Evolutionary conservation across 2,329 filamentous ascomycete species (phyloP), one percentile per base, ranked within the genome.

Genomic region (Thermothelomyces thermophilus): DNA sequence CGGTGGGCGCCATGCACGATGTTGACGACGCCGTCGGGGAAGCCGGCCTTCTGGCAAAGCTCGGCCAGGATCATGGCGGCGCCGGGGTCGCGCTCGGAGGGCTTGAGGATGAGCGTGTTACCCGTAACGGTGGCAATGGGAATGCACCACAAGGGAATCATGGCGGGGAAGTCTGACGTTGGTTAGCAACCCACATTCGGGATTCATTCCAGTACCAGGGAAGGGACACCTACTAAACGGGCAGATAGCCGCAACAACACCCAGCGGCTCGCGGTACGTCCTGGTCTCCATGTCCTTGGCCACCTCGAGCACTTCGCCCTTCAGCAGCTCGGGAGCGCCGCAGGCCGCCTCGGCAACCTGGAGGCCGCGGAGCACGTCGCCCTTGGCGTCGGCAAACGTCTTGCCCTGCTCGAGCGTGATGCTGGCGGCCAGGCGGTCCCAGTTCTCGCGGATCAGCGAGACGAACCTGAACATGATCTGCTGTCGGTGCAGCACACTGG

Each of bases 71-170:
- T 91, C 84, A 93, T 90, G 62, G 84, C 82, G 9, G 87, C 87
- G 53, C 87, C 87, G 8, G 87, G 87, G 62, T 91, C 87, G 51
- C 87, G 82, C 73, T 94, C 87, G 1, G 87, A 91, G 9, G 87
- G 87, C 77, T 94, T 94, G 60, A 94, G 74, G 59, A 94, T 80
- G 51, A 90, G 74, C 13, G 86, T 90, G 73, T 94, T 94, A 46
- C 87, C 87, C 16, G 86, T 89, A 24, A 90, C 80, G 37, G 87
- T 87, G 41, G 87, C 87, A 60, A 93, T 86, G 34, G 87, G 88
- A 55, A 94, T 90, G 54, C 80, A 89, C 87, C 87, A 94, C n/a
- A 94, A 76, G 3, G 87, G 88, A 66, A 94, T 93, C 87, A 94
- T 94, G 60, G 87, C 87, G 37, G 87, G 87, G 71, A 93, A 93